These are phyloP conservation scores for Hondaea fermentalgiana DNA, from an alignment of 108 stramenopile species.

Conservation along the genomic window DNA sequence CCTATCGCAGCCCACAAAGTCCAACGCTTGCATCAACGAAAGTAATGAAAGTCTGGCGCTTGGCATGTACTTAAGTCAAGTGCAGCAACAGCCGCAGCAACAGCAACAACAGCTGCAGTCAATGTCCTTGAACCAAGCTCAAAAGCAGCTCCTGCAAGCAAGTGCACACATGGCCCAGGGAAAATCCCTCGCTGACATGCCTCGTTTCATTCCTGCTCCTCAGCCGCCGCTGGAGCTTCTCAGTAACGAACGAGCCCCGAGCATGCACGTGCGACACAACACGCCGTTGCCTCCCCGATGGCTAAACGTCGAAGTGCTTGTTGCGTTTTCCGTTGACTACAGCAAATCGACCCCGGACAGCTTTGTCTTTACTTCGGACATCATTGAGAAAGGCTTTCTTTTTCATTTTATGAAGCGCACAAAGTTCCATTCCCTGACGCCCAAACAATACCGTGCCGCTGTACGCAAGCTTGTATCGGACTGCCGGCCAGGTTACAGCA, in stretches of 20 bases:
- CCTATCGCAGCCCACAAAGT: too few species aligned
- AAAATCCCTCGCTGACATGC: neutral
- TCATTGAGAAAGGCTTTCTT: slow-evolving; percentile 1
- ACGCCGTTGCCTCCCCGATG: neutral
- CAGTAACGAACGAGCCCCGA: neutral
- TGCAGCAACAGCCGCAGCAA: neutral
- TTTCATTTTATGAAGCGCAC: neutral
- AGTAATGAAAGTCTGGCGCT: too few species aligned
- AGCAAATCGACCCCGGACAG: neutral
- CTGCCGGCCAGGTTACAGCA: neutral
- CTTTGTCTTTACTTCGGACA: neutral
- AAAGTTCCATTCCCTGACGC: neutral
- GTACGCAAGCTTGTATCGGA: neutral
- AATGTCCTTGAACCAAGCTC: neutral
- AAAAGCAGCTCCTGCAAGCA: neutral
- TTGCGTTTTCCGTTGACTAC: neutral
- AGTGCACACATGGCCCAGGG: neutral
- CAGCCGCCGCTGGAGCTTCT: neutral
- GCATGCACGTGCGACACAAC: neutral
- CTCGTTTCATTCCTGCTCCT: neutral
- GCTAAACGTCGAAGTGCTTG: neutral
- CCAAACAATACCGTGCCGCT: neutral
- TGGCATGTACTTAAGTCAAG: neutral
- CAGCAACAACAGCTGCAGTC: neutral
- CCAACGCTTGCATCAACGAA: too few species aligned